Base-by-base conservation (phyloP, 2,329 filamentous ascomycete species). In the Sporothrix globosa region DNA sequence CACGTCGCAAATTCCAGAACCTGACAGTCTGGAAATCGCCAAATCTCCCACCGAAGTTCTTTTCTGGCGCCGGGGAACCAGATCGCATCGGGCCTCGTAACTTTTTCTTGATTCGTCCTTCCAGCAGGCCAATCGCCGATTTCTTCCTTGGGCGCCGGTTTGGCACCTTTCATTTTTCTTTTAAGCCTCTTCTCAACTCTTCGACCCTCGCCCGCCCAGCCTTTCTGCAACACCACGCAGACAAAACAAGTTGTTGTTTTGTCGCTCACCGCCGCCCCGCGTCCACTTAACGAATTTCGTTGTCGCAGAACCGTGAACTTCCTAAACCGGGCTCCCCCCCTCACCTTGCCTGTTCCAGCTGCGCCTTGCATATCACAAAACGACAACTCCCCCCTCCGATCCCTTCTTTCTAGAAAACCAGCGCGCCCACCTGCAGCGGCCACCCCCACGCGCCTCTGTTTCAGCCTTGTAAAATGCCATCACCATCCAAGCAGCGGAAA, bases 401-500 rank as follows among this genome's bases (percentile, higher is more conserved):
- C 24, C 4, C 44, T 24, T 48, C 14, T n/a, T 46, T 54, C 52
- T 14, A 46, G 39, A 46, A 63, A 63, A 21, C 58, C 14, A 39
- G 44, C 27, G 53, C 54, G 46, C 63, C 56, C 69, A 67, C 63
- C 21, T 70, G 69, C 69, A 70, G 65, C 69, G 30, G 44, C n/a
- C 61, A 14, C 69, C 70, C 73, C 72, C 72, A 71, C 73, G 67
- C 63, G 17, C 48, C 46, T 24, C 4, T 13, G 24, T 13, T 44
- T 44, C 68, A 65, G 34, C 30, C 39, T 69, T 30, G 46, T 50
- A 67, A 72, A 73, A 74, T 74, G 74, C 71, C 73, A 44, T 71
- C 90, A 63, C 87, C 89, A 72, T 87, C 90, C 71, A 97, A 97
- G 82, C 93, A 97, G 82, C 87, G 94, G 77, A 97, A 97, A 86